Evolutionary conservation across 495 filamentous ascomycete genomes (phyloP).

Genomic region (Hyaloscypha variabilis): DNA sequence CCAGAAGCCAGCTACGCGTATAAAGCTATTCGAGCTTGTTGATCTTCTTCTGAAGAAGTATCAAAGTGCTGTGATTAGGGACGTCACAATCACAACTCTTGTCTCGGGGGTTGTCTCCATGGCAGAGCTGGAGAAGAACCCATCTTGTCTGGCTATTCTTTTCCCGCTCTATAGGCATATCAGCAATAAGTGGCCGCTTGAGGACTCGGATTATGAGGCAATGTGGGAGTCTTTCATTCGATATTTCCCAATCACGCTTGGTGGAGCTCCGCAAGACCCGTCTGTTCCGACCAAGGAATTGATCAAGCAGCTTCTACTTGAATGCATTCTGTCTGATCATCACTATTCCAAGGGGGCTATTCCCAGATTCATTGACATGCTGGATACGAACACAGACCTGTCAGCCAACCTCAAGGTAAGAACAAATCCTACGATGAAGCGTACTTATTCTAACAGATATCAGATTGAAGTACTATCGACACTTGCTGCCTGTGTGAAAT

Average conservation of each 20-base stretch:
- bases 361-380: slow-evolving; percentile 47
- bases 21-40: slow-evolving; percentile 51
- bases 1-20: slow-evolving; percentile 45
- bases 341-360: slow-evolving; percentile 43
- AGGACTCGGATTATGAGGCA: not conserved
- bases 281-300: slow-evolving; percentile 50
- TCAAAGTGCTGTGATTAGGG: slow-evolving; percentile 1
- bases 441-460: slow-evolving; percentile 15
- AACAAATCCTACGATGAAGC: too few relatives aligned
- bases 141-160: slow-evolving; percentile 49
- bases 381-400: slow-evolving; percentile 47
- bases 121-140: slow-evolving; percentile 45
- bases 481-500: slow-evolving; percentile 45
- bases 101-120: slow-evolving; percentile 21
- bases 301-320: slow-evolving; percentile 46
- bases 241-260: slow-evolving; percentile 56
- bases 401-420: slow-evolving; percentile 45
- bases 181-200: slow-evolving; percentile 36
- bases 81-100: slow-evolving; percentile 13
- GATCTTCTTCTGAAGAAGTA: slow-evolving; percentile 36
- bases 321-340: slow-evolving; percentile 49
- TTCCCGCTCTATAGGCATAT: slow-evolving; percentile 46
- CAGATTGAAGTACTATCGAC: slow-evolving; percentile 54
- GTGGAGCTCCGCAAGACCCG: slow-evolving; percentile 34
- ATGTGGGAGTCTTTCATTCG: slow-evolving; percentile 43